phyloP scores from a whole-genome alignment of 2,329 filamentous ascomycete species.

The Diaporthe ampelina region DNA sequence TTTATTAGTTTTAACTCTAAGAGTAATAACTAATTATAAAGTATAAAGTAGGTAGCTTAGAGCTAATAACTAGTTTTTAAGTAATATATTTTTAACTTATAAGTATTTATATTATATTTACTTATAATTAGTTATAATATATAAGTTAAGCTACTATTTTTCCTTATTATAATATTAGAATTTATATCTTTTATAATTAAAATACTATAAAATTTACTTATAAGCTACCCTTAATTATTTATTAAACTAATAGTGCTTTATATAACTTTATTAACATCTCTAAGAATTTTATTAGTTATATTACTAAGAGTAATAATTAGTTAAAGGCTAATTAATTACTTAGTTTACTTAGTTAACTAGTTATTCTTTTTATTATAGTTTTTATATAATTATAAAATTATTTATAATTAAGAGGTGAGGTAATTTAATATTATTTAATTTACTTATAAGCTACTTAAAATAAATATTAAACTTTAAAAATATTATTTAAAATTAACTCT shows the following conservation, averaged over 20 bases:
- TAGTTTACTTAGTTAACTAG: background rate
- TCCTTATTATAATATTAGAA: background rate
- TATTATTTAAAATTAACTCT: background rate
- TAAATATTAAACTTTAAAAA: background rate
- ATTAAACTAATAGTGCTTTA: background rate
- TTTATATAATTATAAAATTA: no score
- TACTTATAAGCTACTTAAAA: no score
- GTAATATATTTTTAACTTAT: no score
- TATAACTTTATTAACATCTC: conserved; percentile 1
- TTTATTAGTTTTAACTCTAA: no score
- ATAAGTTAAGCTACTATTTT: background rate
- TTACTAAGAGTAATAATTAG: no score
- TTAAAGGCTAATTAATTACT: no score
- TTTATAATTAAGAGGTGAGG: background rate
- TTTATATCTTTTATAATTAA: background rate
- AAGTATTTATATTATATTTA: background rate
- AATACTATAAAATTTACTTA: background rate
- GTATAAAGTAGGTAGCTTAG: background rate
- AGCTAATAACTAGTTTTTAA: background rate
- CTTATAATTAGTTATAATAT: background rate
- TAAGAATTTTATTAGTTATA: no score
- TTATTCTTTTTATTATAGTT: no score
- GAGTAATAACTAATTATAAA: no score
- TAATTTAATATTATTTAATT: background rate
- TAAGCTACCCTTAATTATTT: background rate